Percentiles rank a stretch among this genome's conserved stretches.
phyloP scores from a whole-genome alignment of 176 grass and related monocot genomes.

The Aegilops sharonensis region DNA sequence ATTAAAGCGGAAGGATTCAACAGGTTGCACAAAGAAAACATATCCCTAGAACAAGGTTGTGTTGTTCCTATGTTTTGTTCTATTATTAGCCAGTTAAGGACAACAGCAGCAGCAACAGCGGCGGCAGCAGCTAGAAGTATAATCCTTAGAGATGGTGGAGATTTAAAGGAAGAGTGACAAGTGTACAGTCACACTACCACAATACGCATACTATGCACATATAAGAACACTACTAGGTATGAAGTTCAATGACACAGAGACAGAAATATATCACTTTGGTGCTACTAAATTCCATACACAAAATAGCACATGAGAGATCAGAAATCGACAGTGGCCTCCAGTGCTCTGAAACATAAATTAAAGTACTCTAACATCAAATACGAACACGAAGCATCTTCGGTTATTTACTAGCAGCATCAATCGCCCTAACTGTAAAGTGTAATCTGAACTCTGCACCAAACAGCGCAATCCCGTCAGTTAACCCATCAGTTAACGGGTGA shows the following conservation, averaged over 20 bases:
- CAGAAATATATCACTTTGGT: neutral
- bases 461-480: neutral
- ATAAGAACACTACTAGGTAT: neutral
- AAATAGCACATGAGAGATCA: neutral
- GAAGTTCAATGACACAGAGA: neutral
- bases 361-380: neutral
- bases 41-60: neutral
- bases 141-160: neutral
- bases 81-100: neutral
- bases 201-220: neutral
- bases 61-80: neutral
- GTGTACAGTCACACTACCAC: neutral
- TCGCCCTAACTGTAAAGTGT: no score
- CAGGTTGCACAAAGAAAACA: neutral
- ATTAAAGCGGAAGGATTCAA: neutral
- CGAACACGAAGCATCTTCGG: neutral
- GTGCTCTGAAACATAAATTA: neutral
- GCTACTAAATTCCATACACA: neutral
- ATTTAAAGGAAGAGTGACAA: neutral
- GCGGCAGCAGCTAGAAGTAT: neutral
- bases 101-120: neutral
- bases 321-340: no score
- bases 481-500: neutral
- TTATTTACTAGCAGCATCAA: neutral
- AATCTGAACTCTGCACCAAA: neutral